phyloP scores from a whole-genome alignment of 1,139 yeast genomes.

The Candida pseudoviswanathii region DNA sequence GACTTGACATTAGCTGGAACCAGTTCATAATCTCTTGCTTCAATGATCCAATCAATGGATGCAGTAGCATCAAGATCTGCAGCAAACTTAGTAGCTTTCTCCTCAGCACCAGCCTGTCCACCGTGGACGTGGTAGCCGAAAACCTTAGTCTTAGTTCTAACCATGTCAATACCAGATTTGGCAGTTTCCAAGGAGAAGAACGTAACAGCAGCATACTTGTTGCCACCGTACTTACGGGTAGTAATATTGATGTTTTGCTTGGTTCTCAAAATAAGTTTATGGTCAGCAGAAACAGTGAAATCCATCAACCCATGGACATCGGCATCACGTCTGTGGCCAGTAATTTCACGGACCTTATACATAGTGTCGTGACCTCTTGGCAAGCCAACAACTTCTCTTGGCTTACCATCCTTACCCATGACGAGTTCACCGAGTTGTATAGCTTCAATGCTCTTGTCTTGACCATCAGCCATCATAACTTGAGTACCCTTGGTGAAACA shows the following conservation, averaged over 20 bases:
- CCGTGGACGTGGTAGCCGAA: slow-evolving; percentile 18
- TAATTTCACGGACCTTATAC: slow-evolving; percentile 34
- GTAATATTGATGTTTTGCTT: slow-evolving; percentile 21
- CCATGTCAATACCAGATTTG: slow-evolving; percentile 12
- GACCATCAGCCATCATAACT: slow-evolving; percentile 46
- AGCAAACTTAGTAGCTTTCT: slow-evolving; percentile 22
- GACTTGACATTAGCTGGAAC: slow-evolving; percentile 23
- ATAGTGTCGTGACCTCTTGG: slow-evolving; percentile 44
- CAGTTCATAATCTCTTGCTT: slow-evolving; percentile 29
- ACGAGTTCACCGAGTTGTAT: slow-evolving; percentile 39
- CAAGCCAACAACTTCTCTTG: slow-evolving; percentile 40
- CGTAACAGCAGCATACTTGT: slow-evolving; percentile 20
- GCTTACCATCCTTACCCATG: slow-evolving; percentile 45
- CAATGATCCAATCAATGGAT: slow-evolving; percentile 34
- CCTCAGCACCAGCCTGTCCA: slow-evolving; percentile 16
- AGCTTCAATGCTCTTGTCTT: slow-evolving; percentile 31
- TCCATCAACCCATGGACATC: slow-evolving; percentile 20
- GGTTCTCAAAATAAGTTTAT: slow-evolving; percentile 30
- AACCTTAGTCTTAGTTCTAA: slow-evolving; percentile 18
- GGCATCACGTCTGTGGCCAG: slow-evolving; percentile 14
- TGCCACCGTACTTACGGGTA: slow-evolving; percentile 14
- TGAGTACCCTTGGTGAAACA: slow-evolving; percentile 46
- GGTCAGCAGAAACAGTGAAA: slow-evolving; percentile 34
- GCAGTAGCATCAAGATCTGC: slow-evolving; percentile 14
- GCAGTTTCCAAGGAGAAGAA: slow-evolving; percentile 20